These are phyloP conservation scores for Phytophthora boehmeriae DNA, from an alignment of 352 stramenopile genomes.

Conservation along the genomic window DNA sequence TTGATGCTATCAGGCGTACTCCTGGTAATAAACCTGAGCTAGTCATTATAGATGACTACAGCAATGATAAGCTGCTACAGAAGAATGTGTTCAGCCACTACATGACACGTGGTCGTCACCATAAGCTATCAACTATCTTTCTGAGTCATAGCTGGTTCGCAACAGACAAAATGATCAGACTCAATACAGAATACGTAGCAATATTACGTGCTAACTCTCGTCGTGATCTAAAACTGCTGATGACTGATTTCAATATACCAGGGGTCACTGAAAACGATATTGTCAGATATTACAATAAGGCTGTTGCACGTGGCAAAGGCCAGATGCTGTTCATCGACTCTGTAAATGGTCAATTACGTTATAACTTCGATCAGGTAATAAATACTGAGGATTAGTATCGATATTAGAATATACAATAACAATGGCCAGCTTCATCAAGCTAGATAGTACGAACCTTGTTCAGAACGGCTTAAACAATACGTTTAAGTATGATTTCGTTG, in stretches of 20 bases:
- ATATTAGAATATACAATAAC: too few relatives aligned
- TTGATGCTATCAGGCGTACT: neutral
- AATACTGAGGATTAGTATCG: neutral
- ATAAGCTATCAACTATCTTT: too few relatives aligned
- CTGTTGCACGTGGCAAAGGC: neutral
- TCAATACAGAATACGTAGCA: conserved; percentile 20
- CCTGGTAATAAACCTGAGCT: conserved; percentile 17
- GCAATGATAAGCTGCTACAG: conserved; percentile 9
- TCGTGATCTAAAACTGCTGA: conserved; percentile 16
- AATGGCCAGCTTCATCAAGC: too few relatives aligned
- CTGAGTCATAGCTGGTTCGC: neutral
- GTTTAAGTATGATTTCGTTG: too few relatives aligned
- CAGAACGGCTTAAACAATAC: too few relatives aligned
- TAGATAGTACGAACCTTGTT: too few relatives aligned
- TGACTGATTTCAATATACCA: conserved; percentile 14
- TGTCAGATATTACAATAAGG: conserved; percentile 1
- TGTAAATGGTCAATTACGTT: conserved; percentile 16
- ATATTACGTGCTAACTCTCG: conserved; percentile 20
- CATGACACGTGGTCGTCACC: neutral
- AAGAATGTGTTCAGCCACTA: conserved; percentile 9
- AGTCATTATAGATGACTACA: conserved; percentile 24
- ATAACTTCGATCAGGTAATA: conserved; percentile 12
- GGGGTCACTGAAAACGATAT: conserved; percentile 5
- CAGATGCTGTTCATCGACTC: conserved; percentile 9
- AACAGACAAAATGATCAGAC: conserved; percentile 12